Evolutionary conservation across 2,329 filamentous ascomycete genomes (phyloP), one percentile per base, ranked within the genome.

Genomic region (Arthroderma sp.): DNA sequence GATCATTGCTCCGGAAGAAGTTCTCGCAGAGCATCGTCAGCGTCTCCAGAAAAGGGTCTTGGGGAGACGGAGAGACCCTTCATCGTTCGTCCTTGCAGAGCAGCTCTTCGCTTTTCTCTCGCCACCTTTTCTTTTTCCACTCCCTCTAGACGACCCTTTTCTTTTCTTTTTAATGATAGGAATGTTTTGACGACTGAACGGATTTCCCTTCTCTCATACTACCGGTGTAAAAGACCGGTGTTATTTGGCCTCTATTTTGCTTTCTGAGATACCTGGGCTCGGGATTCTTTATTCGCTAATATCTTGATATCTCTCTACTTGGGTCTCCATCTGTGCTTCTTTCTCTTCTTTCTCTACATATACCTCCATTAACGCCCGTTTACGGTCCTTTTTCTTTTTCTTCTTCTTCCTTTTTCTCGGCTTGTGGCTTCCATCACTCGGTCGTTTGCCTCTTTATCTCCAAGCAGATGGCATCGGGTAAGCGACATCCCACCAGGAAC

Each of bases 111-210:
- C 28, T 43, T 9, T 54, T 53, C 37, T 52, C 38, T 23, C 41
- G n/a, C 13, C 17, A 41, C 44, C 54, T 54, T 33, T 53, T 44
- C 39, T 38, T 37, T 21, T 54, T 56, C 55, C 57, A 47, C 49
- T 54, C 56, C 38, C 58, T 23, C 41, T 41, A 31, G 47, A 51
- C 54, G 60, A 59, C 23, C 44, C 25, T 39, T 57, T 7, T 49
- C 23, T 31, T 28, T 51, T n/a, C 17, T 31, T 51, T 57, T 56
- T 70, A 64, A 72, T 67, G 70, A 72, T 64, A 70, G 54, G 43
- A 56, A 60, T 51, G 59, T 57, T 56, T 38, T 72, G 68, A 72
- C 66, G 70, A 72, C 63, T 65, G 62, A 68, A 72, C 56, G 58
- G 54, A 58, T 60, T 58, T 55, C 44, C 56, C 54, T 56, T 33